phyloP scores from a whole-genome alignment of 228 moss, liverwort and hornwort genomes.

The Sphagnum fallax region DNA sequence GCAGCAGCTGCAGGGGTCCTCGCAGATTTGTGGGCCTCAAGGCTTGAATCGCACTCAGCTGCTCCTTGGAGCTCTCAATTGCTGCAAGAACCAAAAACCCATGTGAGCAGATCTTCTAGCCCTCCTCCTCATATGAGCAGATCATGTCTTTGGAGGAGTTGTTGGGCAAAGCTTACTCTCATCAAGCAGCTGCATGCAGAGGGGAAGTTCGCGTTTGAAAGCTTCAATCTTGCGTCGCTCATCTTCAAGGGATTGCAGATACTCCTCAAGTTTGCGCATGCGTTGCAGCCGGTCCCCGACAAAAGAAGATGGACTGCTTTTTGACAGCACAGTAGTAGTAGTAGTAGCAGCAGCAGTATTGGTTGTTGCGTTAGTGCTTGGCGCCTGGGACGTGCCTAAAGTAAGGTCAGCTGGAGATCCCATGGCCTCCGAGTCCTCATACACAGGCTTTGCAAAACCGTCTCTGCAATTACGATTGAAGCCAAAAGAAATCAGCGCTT shows the following conservation, averaged over 20 bases:
- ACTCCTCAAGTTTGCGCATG: conserved; percentile 14
- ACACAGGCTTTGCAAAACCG: background rate
- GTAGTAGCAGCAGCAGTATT: background rate
- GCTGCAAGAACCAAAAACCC: conserved; percentile 24
- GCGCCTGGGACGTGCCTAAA: conserved; percentile 11
- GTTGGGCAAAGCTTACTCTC: conserved; percentile 39
- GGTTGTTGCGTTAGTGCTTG: background rate
- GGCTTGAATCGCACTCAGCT: conserved; percentile 21
- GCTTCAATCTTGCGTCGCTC: conserved; percentile 94
- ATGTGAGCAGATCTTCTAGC: too few relatives aligned
- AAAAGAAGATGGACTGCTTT: conserved; percentile 15
- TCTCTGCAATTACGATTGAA: too few relatives aligned
- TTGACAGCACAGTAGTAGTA: conserved; percentile 10
- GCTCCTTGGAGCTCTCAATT: conserved; percentile 56
- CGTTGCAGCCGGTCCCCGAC: conserved; percentile 6
- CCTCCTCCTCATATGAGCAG: too few relatives aligned
- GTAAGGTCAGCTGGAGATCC: conserved; percentile 46
- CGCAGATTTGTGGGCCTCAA: background rate
- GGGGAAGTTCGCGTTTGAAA: conserved; percentile 92
- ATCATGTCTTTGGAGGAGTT: background rate
- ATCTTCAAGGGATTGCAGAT: conserved; percentile 49
- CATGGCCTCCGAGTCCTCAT: conserved; percentile 14
- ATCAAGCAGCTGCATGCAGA: conserved; percentile 90
- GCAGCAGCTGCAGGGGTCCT: conserved; percentile 20
- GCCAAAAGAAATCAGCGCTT: too few relatives aligned